These are phyloP conservation scores for Apiospora sp. DNA, from an alignment of 2,329 filamentous ascomycete species.

Conservation along the genomic window DNA sequence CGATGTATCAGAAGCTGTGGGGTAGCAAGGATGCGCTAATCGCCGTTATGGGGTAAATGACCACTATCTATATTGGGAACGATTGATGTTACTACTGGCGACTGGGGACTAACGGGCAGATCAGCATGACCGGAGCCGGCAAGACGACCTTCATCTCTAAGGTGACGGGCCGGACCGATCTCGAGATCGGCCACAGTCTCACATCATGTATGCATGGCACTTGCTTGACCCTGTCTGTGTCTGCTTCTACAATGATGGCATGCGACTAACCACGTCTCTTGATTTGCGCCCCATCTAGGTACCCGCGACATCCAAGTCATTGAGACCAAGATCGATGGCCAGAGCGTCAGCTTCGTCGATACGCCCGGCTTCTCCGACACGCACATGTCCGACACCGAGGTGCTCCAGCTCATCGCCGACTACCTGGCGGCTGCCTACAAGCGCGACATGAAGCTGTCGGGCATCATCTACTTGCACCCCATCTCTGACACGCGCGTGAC, in stretches of 20 bases:
- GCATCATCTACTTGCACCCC: conserved; percentile 55
- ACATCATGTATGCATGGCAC: conserved; percentile 39
- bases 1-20: conserved; percentile 18
- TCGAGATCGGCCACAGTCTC: conserved; percentile 44
- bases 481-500: conserved; percentile 52
- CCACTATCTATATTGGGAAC: not conserved
- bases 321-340: conserved; percentile 39
- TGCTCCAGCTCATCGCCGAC: conserved; percentile 50
- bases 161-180: conserved; percentile 41
- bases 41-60: conserved; percentile 23
- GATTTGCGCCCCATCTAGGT: conserved; percentile 30
- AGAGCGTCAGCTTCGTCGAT: conserved; percentile 48
- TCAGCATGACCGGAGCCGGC: conserved; percentile 46
- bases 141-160: conserved; percentile 49
- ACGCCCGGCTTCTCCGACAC: conserved; percentile 59
- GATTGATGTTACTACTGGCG: not conserved
- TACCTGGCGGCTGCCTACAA: conserved; percentile 46
- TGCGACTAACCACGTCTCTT: not conserved
- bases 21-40: conserved; percentile 23
- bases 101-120: not conserved
- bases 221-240: conserved; percentile 3
- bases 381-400: conserved; percentile 50
- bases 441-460: conserved; percentile 45
- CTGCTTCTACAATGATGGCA: not conserved
- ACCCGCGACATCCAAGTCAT: conserved; percentile 41